A percentile compares a stretch with the other conserved stretches of the same genome.
phyloP scores from a whole-genome alignment of 257 asterid genomes.

The Solanum clarkiae region DNA sequence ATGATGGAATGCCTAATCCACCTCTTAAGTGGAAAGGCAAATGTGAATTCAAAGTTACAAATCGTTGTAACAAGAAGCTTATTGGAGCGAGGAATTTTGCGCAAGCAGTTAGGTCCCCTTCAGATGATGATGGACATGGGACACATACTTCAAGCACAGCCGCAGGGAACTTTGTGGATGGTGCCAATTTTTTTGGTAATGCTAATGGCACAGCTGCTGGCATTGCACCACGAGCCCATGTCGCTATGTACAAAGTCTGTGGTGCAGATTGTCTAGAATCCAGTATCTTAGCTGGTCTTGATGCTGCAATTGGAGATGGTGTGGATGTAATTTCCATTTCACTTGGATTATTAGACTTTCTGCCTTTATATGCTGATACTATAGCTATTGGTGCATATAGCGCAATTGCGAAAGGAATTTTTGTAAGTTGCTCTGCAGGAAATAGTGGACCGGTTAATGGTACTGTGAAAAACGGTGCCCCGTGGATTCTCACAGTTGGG shows the following conservation, averaged over 20 bases:
- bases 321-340: neutral
- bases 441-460: neutral
- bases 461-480: neutral
- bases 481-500: constrained; percentile 3
- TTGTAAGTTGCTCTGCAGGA: neutral
- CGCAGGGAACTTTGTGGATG: neutral
- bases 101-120: neutral
- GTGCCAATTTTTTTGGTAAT: neutral
- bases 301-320: constrained; percentile 2
- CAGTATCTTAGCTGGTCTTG: neutral
- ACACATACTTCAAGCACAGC: neutral
- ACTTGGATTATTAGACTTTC: too few relatives aligned
- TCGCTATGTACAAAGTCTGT: neutral
- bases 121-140: neutral
- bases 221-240: neutral
- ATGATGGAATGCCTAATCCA: neutral
- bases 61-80: neutral
- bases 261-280: neutral
- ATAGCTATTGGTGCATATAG: neutral
- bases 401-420: neutral
- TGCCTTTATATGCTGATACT: neutral
- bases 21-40: constrained; percentile 4
- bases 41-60: neutral
- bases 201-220: constrained; percentile 1
- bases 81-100: neutral